Percentiles rank a stretch among this genome's conserved stretches.
Evolutionary conservation across 805 yeast species (phyloP).

Genomic region (Wickerhamomyces sydowiorum): DNA sequence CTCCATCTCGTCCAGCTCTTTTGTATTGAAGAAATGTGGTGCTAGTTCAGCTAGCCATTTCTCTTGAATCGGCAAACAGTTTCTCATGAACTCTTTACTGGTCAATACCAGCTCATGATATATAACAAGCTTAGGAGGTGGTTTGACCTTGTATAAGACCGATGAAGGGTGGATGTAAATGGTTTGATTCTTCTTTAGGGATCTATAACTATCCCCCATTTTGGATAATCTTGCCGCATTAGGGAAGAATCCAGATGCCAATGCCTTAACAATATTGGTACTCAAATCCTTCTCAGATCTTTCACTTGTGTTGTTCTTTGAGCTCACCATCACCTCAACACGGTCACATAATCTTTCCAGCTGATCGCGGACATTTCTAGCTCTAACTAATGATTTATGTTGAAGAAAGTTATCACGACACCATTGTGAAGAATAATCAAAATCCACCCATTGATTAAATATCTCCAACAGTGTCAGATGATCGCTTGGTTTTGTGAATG

Average conservation of each 20-base stretch:
- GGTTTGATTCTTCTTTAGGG: conserved; percentile 61
- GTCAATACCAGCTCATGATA: conserved; percentile 85
- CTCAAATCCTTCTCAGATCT: conserved; percentile 43
- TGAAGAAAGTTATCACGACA: conserved; percentile 81
- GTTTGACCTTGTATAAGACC: conserved; percentile 53
- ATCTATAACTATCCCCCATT: conserved; percentile 63
- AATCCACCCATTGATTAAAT: conserved; percentile 70
- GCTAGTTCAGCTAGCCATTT: conserved; percentile 72
- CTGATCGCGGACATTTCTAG: conserved; percentile 67
- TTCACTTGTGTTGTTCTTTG: conserved; percentile 25
- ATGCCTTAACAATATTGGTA: conserved; percentile 74
- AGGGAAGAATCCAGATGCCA: conserved; percentile 91
- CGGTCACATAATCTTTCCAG: conserved; percentile 53
- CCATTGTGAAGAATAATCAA: conserved; percentile 70
- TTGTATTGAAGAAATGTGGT: conserved; percentile 38
- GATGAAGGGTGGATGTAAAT: conserved; percentile 87
- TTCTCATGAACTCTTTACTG: conserved; percentile 82
- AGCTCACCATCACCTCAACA: conserved; percentile 36
- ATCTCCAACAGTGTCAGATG: conserved; percentile 71
- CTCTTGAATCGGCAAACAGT: conserved; percentile 67
- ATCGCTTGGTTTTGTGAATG: conserved; percentile 58
- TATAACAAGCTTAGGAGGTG: conserved; percentile 68
- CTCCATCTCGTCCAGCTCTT: conserved; percentile 15
- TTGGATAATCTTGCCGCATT: conserved; percentile 86
- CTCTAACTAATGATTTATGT: conserved; percentile 63